These are phyloP conservation scores for Hymenoscyphus fraxineus DNA, from an alignment of 2,329 filamentous ascomycete species.

Conservation along the genomic window DNA sequence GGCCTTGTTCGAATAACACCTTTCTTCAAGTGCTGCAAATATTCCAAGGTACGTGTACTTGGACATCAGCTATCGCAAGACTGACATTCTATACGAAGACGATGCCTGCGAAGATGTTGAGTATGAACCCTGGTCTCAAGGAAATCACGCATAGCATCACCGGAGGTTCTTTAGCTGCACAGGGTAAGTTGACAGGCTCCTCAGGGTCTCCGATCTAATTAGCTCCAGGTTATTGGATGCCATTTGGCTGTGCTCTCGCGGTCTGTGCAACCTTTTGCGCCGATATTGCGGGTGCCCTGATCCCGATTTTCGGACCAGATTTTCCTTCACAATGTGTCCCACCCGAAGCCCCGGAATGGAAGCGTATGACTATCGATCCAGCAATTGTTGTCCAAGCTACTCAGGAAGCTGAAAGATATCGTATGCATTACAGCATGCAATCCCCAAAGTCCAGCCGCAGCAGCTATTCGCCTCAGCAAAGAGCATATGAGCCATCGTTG, in stretches of 20 bases:
- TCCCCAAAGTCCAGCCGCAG: slow-evolving; percentile 26
- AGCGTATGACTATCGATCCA: slow-evolving; percentile 62
- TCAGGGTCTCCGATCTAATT: slow-evolving; percentile 18
- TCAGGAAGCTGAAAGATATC: slow-evolving; percentile 44
- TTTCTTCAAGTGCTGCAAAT: slow-evolving; percentile 87
- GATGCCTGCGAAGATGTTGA: slow-evolving; percentile 78
- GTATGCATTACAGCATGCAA: slow-evolving; percentile 30
- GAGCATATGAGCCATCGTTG: slow-evolving; percentile 22
- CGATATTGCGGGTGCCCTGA: slow-evolving; percentile 76
- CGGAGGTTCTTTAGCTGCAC: slow-evolving; percentile 81
- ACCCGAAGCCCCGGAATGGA: slow-evolving; percentile 60
- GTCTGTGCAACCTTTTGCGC: slow-evolving; percentile 88
- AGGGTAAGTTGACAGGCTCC: slow-evolving; percentile 55
- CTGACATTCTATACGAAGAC: slow-evolving; percentile 56
- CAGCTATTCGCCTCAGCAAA: slow-evolving; percentile 29
- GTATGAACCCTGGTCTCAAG: slow-evolving; percentile 73
- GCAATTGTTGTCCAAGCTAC: slow-evolving; percentile 52
- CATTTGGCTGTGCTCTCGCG: slow-evolving; percentile 78
- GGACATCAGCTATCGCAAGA: not conserved
- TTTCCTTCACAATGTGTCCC: slow-evolving; percentile 72
- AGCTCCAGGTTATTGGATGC: slow-evolving; percentile 90
- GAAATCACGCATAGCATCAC: slow-evolving; percentile 95
- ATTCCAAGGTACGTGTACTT: slow-evolving; percentile 67
- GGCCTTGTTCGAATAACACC: slow-evolving; percentile 91
- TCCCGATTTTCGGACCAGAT: slow-evolving; percentile 81